Base-by-base conservation (phyloP, 768 basidiomycete genomes). In the Omphalotus guepiniiformis region DNA sequence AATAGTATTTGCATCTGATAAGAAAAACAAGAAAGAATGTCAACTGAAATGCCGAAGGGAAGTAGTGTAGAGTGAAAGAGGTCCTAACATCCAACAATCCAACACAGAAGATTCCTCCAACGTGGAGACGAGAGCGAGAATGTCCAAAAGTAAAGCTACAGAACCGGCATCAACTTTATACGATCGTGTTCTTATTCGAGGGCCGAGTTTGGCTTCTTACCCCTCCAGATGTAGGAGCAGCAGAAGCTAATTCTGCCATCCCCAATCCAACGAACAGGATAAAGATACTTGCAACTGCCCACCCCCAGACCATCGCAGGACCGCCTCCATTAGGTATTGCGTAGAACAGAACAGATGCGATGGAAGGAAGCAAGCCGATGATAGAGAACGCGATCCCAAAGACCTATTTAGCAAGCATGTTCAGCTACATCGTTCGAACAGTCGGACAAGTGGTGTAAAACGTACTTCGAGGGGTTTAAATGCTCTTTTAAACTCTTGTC, bases 281-380 rank as follows among this genome's bases (percentile, higher is more conserved):
- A 60, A 85, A 80, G 37, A 79, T 51, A 48, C 79, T 78, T 1
- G 80, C 80, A 9, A 84, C 72, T 0, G 76, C 64, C 86, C 85
- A 88, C 80, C 83, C 83, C 83, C 84, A 88, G 9, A 83, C 80
- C 81, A 86, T 82, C 2, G 80, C 74, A 2, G 79, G 75, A 0
- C 82, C 76, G 3, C 82, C 84, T 12, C 85, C 85, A 61, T 85
- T 82, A 0, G 81, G 81, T 16, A 84, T 63, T 2, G 82, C 71
- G 58, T 79, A 81, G 53, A 55, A 49, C 39, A 61, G 43, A 2
- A 60, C 59, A 7, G 59, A 59, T 3, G 74, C 70, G 18, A 75
- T 71, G 0, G 75, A 72, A 21, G 75, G 58, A 21, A 76, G 56
- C 3, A 57, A 25, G 12, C 75, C 76, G 22, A 77, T 70, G 53